These are phyloP conservation scores for Blastobotrys apis DNA, from an alignment of 1,139 yeast genomes.

Conservation along the genomic window DNA sequence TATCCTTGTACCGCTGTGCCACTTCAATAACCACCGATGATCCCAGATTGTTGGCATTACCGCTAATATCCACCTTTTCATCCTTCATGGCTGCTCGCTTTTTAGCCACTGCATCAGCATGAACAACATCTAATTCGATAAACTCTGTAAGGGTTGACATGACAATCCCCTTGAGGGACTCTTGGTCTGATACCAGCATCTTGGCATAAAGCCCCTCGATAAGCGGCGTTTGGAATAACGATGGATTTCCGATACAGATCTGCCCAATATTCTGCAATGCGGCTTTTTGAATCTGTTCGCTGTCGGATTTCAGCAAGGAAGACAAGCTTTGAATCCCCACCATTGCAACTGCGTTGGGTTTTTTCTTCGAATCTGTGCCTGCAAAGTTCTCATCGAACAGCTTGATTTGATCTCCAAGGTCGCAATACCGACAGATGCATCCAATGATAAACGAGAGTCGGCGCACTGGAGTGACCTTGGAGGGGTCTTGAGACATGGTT, in stretches of 20 bases:
- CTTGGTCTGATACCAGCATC: constrained; percentile 37
- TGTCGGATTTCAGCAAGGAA: background rate
- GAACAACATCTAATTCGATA: constrained; percentile 41
- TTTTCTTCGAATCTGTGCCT: background rate
- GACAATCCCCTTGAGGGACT: constrained; percentile 46
- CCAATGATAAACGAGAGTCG: constrained; percentile 13
- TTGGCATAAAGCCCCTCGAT: constrained; percentile 45
- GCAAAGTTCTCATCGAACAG: constrained; percentile 3
- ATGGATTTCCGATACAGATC: constrained; percentile 16
- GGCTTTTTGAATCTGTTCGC: constrained; percentile 7
- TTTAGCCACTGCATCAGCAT: constrained; percentile 42
- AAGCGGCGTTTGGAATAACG: constrained; percentile 7
- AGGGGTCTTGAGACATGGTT: background rate
- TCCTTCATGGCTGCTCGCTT: constrained; percentile 38
- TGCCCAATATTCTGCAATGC: constrained; percentile 15
- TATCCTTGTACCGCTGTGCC: constrained; percentile 55
- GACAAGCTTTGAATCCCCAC: constrained; percentile 3
- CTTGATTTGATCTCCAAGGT: constrained; percentile 7
- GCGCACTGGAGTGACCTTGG: constrained; percentile 6
- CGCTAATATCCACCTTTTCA: constrained; percentile 50
- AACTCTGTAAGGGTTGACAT: constrained; percentile 54
- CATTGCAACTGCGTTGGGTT: background rate
- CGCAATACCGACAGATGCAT: constrained; percentile 12
- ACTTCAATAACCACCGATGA: constrained; percentile 72
- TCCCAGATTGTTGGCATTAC: constrained; percentile 43